Percentiles rank a stretch among this genome's conserved stretches.
These are phyloP conservation scores for Sporobolus alterniflorus DNA, from an alignment of 202 grass and related monocot genomes.

Conservation along the genomic window DNA sequence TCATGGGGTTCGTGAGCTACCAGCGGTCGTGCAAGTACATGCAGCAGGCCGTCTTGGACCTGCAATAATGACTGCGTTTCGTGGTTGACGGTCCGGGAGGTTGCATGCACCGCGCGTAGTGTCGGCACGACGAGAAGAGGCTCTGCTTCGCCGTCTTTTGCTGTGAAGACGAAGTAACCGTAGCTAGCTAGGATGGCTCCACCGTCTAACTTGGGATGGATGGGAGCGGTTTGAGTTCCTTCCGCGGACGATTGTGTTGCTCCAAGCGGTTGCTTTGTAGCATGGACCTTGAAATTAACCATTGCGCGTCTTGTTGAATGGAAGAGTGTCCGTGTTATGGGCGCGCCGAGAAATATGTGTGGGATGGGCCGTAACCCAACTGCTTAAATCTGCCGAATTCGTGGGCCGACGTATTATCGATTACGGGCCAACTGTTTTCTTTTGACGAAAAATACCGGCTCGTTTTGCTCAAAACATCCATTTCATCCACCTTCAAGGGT, in stretches of 20 bases:
- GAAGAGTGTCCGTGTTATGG: not conserved
- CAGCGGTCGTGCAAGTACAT: constrained; percentile 69
- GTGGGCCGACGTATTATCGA: too few species aligned
- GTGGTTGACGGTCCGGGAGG: constrained; percentile 10
- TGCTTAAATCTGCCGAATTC: too few species aligned
- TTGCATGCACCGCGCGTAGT: not conserved
- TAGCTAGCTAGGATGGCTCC: not conserved
- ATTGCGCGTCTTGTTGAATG: constrained; percentile 22
- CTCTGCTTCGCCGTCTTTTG: constrained; percentile 30
- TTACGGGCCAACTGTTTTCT: too few species aligned
- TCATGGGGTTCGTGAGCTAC: constrained; percentile 79
- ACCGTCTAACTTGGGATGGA: constrained; percentile 32
- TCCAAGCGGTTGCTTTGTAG: too few species aligned
- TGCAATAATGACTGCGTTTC: constrained; percentile 10
- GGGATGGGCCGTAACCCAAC: too few species aligned
- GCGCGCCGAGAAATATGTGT: too few species aligned
- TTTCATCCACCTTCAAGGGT: too few species aligned
- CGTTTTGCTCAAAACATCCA: too few species aligned
- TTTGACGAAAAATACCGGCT: too few species aligned
- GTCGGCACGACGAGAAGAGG: constrained; percentile 63
- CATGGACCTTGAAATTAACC: constrained; percentile 35
- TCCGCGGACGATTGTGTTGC: too few species aligned
- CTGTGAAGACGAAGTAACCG: constrained; percentile 5
- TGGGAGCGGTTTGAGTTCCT: constrained; percentile 22
- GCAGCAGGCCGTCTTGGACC: constrained; percentile 45